These are phyloP conservation scores for Scenedesmus sp. DNA, from an alignment of 163 green algal genomes.

Conservation along the genomic window DNA sequence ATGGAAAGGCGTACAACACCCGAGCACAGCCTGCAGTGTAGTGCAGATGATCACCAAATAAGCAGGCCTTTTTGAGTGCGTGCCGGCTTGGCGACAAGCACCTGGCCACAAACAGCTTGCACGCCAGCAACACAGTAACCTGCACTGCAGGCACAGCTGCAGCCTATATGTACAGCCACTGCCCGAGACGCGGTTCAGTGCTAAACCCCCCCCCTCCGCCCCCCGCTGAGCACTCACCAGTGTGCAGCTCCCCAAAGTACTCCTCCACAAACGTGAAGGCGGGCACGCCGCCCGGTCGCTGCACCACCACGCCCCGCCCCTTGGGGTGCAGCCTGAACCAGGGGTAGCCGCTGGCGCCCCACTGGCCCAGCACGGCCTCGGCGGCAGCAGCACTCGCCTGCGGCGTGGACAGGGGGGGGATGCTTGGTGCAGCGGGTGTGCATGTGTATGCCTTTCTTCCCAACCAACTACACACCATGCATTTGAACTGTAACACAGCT, in stretches of 20 bases:
- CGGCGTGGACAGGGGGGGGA: background rate
- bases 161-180: too few relatives aligned
- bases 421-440: background rate
- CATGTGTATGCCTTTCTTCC: too few relatives aligned
- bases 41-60: background rate
- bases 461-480: too few relatives aligned
- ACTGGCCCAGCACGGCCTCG: constrained; percentile 64
- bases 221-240: background rate
- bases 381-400: constrained; percentile 55
- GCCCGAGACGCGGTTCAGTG: too few relatives aligned
- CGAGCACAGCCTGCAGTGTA: constrained; percentile 75
- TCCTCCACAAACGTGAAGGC: constrained; percentile 93
- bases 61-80: too few relatives aligned
- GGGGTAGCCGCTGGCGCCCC: constrained; percentile 68
- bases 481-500: too few relatives aligned
- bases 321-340: constrained; percentile 93
- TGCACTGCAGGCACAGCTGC: too few relatives aligned
- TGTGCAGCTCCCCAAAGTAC: constrained; percentile 96
- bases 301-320: constrained; percentile 86
- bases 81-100: too few relatives aligned
- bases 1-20: too few relatives aligned
- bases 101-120: too few relatives aligned
- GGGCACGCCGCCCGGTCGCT: constrained; percentile 71
- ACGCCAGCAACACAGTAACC: too few relatives aligned
- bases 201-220: background rate